A percentile compares a stretch with the other conserved stretches of the same genome.
Conservation (phyloP, 306 rosid species). For the Glycine soja region DNA sequence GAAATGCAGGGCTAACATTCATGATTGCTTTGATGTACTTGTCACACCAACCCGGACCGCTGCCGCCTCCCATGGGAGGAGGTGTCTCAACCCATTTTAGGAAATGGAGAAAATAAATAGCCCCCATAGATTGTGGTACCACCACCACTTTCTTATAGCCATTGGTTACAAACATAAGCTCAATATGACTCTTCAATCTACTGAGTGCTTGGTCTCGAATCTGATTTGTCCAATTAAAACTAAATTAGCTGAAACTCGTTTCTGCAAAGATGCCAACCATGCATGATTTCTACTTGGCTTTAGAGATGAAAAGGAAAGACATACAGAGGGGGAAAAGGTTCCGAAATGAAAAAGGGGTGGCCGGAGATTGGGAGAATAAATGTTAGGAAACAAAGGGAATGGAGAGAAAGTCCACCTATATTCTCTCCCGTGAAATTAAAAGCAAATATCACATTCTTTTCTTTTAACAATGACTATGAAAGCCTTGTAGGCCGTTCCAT, state of each 20-base stretch:
- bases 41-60: conserved; percentile 80
- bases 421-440: conserved; percentile 3
- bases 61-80: conserved; percentile 77
- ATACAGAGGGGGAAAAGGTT: neutral
- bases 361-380: neutral
- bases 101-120: conserved; percentile 78
- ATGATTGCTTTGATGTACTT: conserved; percentile 80
- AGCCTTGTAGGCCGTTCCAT: neutral
- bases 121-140: conserved; percentile 89
- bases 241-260: conserved; percentile 46
- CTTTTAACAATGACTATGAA: neutral
- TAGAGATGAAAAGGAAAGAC: conserved; percentile 1
- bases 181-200: conserved; percentile 82
- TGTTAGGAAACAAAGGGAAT: neutral
- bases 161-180: conserved; percentile 69
- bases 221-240: conserved; percentile 58
- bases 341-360: neutral
- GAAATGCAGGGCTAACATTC: conserved; percentile 11
- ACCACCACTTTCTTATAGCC: conserved; percentile 83
- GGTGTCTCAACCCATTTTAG: conserved; percentile 92
- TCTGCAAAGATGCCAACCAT: conserved; percentile 2
- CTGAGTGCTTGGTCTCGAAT: conserved; percentile 77
- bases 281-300: conserved; percentile 18
- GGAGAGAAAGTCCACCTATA: neutral
- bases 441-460: neutral